Evolutionary conservation across 805 yeast species (phyloP).

Genomic region (Kuraishia ogatae): DNA sequence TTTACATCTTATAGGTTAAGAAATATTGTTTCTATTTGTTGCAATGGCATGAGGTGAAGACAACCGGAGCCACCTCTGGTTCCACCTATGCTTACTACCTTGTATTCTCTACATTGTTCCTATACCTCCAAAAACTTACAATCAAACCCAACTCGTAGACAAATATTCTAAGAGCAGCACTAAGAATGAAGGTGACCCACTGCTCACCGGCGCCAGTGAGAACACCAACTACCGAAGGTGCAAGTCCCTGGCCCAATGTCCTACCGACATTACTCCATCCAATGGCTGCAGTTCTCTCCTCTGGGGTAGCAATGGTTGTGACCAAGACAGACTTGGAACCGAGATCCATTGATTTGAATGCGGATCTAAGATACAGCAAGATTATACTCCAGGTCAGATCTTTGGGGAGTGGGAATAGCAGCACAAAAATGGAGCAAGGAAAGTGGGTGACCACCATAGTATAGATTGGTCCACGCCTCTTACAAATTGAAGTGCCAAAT

Average conservation of each 20-base stretch:
- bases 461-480: constrained; percentile 32
- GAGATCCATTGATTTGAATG: constrained; percentile 37
- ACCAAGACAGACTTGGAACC: constrained; percentile 40
- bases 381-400: constrained; percentile 22
- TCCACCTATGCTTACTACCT: no score
- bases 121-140: constrained; percentile 17
- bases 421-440: constrained; percentile 30
- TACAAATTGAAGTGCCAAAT: constrained; percentile 33
- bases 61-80: no score
- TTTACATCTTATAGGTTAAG: no score
- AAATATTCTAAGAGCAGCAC: constrained; percentile 28
- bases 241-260: constrained; percentile 30
- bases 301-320: constrained; percentile 29
- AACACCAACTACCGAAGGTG: constrained; percentile 33
- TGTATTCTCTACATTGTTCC: background rate
- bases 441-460: constrained; percentile 37
- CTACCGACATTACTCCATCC: constrained; percentile 36
- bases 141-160: constrained; percentile 32
- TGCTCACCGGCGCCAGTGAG: constrained; percentile 26
- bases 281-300: constrained; percentile 33
- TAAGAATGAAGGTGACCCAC: constrained; percentile 32
- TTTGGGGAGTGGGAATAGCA: constrained; percentile 29
- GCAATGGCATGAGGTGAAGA: no score
- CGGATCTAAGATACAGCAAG: constrained; percentile 25
- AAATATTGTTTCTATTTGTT: no score